Conservation (phyloP, 2,329 filamentous ascomycete species). For the Aureobasidium musti region DNA sequence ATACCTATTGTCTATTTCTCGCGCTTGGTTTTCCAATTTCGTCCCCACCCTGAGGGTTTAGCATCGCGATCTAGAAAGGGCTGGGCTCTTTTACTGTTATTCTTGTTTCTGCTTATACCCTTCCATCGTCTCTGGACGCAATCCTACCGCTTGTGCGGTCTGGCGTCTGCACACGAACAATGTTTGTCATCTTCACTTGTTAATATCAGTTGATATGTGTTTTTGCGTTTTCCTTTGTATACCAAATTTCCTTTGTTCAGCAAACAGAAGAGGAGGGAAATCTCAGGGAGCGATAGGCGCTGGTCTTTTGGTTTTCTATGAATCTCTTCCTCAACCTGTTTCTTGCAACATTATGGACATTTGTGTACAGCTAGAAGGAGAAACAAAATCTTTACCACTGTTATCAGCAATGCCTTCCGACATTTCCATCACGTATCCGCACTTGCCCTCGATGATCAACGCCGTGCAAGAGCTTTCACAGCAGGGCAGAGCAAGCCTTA, state of each 20-base stretch:
- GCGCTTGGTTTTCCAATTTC: constrained; percentile 17
- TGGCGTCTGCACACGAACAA: neutral
- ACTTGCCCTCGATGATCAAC: neutral
- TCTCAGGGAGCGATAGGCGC: neutral
- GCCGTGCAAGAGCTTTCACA: neutral
- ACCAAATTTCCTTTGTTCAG: constrained; percentile 12
- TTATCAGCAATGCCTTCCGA: neutral
- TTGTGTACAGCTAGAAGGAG: constrained; percentile 2
- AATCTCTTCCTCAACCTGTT: neutral
- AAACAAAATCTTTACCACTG: neutral
- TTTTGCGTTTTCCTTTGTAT: constrained; percentile 13
- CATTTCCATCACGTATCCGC: neutral
- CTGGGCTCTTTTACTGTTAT: constrained; percentile 26
- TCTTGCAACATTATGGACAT: neutral
- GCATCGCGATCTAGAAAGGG: constrained; percentile 24
- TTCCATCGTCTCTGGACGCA: neutral
- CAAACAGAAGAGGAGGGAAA: constrained; percentile 2
- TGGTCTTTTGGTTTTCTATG: neutral
- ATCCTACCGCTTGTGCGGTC: constrained; percentile 14
- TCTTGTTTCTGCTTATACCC: constrained; percentile 19
- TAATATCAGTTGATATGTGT: neutral
- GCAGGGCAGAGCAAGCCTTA: neutral
- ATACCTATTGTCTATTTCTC: constrained; percentile 12
- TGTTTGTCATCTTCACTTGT: neutral
- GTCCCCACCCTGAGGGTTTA: constrained; percentile 24